Percentiles rank a stretch among this genome's conserved stretches.
Evolutionary conservation across 2,329 filamentous ascomycete genomes (phyloP).

Genomic region (Chalaropsis ovoidea): DNA sequence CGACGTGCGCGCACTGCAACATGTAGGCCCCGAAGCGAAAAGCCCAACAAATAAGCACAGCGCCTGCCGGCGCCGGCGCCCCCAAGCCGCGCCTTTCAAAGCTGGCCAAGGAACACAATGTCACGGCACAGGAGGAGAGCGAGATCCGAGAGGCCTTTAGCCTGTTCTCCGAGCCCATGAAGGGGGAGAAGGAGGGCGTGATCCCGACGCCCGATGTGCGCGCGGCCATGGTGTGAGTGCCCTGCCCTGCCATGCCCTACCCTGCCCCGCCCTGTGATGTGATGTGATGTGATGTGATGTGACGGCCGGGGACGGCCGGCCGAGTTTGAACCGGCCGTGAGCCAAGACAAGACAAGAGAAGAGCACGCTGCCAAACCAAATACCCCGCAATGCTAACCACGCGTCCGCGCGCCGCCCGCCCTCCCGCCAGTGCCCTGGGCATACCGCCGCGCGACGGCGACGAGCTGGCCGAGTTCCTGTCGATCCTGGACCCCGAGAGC

Average conservation of each 20-base stretch:
- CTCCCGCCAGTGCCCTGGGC: conserved; percentile 59
- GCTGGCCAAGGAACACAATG: conserved; percentile 83
- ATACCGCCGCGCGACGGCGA: conserved; percentile 52
- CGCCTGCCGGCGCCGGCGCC: conserved; percentile 32
- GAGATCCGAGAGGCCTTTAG: conserved; percentile 87
- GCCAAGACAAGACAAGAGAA: no score
- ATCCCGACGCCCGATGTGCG: conserved; percentile 58
- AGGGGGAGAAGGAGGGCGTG: conserved; percentile 62
- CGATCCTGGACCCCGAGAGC: conserved; percentile 70
- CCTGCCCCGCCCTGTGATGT: no score
- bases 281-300: no score
- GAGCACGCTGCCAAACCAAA: no score
- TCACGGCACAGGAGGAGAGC: conserved; percentile 71
- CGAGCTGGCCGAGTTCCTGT: conserved; percentile 67
- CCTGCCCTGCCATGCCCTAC: conserved; percentile 54
- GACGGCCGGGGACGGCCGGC: no score
- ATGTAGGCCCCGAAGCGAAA: conserved; percentile 34
- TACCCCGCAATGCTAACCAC: neutral
- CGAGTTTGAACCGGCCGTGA: no score
- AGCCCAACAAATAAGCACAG: conserved; percentile 41
- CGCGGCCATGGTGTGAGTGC: conserved; percentile 58
- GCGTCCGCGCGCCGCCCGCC: neutral
- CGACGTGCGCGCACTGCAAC: neutral
- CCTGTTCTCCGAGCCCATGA: conserved; percentile 63
- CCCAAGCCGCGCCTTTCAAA: conserved; percentile 58